phyloP scores from a whole-genome alignment of 1,139 yeast genomes.

The Taphrina wiesneri region DNA sequence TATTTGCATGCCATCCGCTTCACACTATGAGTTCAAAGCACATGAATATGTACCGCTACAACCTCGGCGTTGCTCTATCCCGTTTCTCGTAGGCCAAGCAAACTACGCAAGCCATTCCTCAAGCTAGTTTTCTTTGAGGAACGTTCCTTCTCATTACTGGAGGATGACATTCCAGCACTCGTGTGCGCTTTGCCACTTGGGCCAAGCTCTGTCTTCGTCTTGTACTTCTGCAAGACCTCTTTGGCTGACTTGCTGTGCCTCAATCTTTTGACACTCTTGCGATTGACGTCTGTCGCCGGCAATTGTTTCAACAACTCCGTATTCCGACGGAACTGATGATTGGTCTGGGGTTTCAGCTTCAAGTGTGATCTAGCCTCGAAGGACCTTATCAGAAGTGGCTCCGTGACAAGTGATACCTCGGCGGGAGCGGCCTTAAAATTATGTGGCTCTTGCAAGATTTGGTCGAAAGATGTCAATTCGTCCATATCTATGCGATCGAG shows the following conservation, averaged over 20 bases:
- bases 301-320: not conserved
- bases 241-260: constrained; percentile 5
- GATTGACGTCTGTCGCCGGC: not conserved
- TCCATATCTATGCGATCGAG: constrained; percentile 19
- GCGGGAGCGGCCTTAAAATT: not conserved
- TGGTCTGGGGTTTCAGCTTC: not conserved
- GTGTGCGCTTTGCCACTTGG: not conserved
- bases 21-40: not conserved
- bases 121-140: not conserved
- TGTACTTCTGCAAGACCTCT: constrained; percentile 2
- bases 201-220: not conserved
- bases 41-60: too few relatives aligned
- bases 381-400: not conserved
- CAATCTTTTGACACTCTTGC: not conserved
- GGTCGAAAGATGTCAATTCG: constrained; percentile 22
- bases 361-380: not conserved
- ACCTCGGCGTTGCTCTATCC: not conserved
- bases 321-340: not conserved
- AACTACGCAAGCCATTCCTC: not conserved
- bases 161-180: not conserved
- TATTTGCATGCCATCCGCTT: not conserved
- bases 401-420: not conserved
- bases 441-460: not conserved
- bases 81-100: not conserved
- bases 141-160: not conserved